Evolutionary conservation across 106 monocot species (phyloP), one percentile per base, ranked within the genome.

Genomic region (Narthecium ossifragum): DNA sequence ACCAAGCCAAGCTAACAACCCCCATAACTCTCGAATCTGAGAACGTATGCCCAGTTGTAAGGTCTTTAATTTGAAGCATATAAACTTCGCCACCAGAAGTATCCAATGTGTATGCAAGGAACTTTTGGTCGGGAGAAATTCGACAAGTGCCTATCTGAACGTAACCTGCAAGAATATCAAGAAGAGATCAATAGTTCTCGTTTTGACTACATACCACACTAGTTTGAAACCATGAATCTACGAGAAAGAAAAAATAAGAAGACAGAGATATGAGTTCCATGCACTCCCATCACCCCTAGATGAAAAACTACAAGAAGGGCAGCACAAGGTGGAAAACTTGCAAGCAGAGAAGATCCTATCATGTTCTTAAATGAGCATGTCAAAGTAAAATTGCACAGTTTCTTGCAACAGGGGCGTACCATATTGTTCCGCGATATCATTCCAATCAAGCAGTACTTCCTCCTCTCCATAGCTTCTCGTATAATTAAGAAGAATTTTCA

Each of bases 41-140:
- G 33, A 78, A 45, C 40, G 81, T 66, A 31, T 39, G 8, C 37
- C 73, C 71, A 57, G 82, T 78, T 68, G 65, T 68, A 66, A 96
- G 72, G 51, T 86, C 80, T 62, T 96, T 90, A 63, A 96, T 57
- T 53, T 86, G 72, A 73, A 96, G 83, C 1, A 54, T 29, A 65
- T 90, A 96, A 22, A 72, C 50, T 56, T 96, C 96, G 48, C 78
- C 62, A 34, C 90, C 96, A 69, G 55, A 64, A 46, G 60, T 75
- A 58, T 96, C 96, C 62, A 96, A 48, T 20, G 96, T 96, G 66
- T 96, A 96, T 58, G 96, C 96, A 66, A 96, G 76, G 48, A 78
- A 87, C 36, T 66, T 83, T 38, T 96, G 96, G 55, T 90, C 53
- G 22, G 86, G 96, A 73, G 90, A 90, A 68, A 96, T 76, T 53